These are phyloP conservation scores for Suillus americanus DNA, from an alignment of 768 basidiomycete species.

Conservation along the genomic window DNA sequence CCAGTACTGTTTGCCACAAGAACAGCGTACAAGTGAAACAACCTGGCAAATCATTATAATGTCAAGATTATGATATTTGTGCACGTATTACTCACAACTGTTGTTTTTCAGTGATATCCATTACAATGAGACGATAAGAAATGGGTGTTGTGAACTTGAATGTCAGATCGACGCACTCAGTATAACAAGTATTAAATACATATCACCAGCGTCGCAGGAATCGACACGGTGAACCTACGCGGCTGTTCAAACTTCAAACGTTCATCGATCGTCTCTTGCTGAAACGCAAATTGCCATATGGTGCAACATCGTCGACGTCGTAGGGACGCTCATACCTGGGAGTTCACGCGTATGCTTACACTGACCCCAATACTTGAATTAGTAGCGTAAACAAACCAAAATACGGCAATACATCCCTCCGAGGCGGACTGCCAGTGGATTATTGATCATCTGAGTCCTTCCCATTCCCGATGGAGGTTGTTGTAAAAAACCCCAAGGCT, in stretches of 20 bases:
- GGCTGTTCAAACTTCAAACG: not conserved
- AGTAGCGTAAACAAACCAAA: too few species aligned
- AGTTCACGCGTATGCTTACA: too few species aligned
- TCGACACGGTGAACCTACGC: not conserved
- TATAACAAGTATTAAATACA: not conserved
- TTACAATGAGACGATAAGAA: not conserved
- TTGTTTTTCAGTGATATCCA: not conserved
- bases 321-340: too few species aligned
- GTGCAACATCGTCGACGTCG: too few species aligned
- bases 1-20: slow-evolving; percentile 9
- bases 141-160: not conserved
- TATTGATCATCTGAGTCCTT: too few species aligned
- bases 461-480: too few species aligned
- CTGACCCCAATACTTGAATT: too few species aligned
- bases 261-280: too few species aligned
- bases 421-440: too few species aligned
- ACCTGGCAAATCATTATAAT: not conserved
- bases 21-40: slow-evolving; percentile 1
- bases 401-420: too few species aligned
- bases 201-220: not conserved
- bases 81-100: not conserved
- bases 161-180: not conserved
- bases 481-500: too few species aligned
- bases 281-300: too few species aligned
- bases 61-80: not conserved